Base-by-base conservation (phyloP, 2,329 filamentous ascomycete genomes). In the Penicillium polonicum region DNA sequence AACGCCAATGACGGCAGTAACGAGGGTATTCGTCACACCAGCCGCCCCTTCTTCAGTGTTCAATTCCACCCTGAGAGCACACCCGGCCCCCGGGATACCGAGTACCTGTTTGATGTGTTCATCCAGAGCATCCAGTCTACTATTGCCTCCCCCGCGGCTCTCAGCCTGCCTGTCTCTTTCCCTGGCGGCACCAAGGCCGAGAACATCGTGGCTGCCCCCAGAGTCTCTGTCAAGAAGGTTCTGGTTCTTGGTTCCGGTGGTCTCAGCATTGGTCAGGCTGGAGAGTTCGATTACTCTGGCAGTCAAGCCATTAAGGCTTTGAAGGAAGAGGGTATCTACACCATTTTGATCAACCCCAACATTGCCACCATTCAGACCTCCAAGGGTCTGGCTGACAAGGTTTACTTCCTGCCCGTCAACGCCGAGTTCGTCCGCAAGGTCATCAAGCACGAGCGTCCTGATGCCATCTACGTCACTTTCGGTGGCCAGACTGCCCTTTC, bases 321-420 rank as follows among this genome's bases (percentile, higher is more conserved):
- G 68, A 97, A 97, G 78, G 90, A 97, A 75, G 94, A 97, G 78
- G 93, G 92, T 60, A 97, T 97, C 69, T 97, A 97, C 81, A 97
- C 94, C 3, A 88, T 99, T 63, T 82, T 99, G 62, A 97, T 99
- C 83, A 99, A 99, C 79, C 94, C 94, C 57, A 99, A 99, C 74
- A 97, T 99, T 73, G 94, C 94, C 65, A 99, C 94, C 0, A 97
- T 97, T 62, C 94, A 99, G 76, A 99, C 94, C 5, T 97, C 94
- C 52, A 97, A 97, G 79, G 94, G 94, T 64, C 82, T 99, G 52
- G 94, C 94, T 15, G 94, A 99, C 77, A 97, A 97, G 82, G 94
- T 99, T 51, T 99, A 97, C 79, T 99, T 97, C 83, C 82, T 97
- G 43, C 94, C 94, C 0, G 94, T 99, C 73, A 97, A 92, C 60